These are phyloP conservation scores for Bruguiera parviflora DNA, from an alignment of 345 rosid genomes.

Conservation along the genomic window DNA sequence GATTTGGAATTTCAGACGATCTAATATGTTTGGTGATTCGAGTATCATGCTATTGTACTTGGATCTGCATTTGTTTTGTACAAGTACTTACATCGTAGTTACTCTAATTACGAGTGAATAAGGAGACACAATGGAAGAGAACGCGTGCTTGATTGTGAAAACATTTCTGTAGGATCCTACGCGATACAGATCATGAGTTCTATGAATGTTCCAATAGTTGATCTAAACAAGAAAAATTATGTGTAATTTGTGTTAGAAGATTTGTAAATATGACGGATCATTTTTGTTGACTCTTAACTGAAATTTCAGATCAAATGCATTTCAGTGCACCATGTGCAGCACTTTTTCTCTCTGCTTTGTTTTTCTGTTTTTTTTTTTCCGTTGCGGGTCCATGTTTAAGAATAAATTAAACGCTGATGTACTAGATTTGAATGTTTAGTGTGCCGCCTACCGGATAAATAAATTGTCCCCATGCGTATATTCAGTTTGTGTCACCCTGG, in stretches of 20 bases:
- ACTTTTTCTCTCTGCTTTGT: background rate
- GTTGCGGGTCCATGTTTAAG: conserved; percentile 6
- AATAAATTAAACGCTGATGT: background rate
- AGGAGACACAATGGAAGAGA: too few species aligned
- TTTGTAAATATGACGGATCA: background rate
- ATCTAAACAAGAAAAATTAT: background rate
- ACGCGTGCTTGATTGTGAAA: background rate
- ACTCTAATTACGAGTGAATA: too few species aligned
- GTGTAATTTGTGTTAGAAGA: background rate
- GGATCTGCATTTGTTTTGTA: conserved; percentile 2
- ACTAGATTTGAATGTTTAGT: background rate
- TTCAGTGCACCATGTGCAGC: background rate
- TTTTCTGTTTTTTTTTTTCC: background rate
- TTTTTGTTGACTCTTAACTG: background rate
- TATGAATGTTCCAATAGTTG: background rate
- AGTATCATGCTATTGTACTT: background rate
- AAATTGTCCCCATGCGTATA: background rate
- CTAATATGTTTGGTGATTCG: conserved; percentile 8
- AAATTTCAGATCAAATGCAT: background rate
- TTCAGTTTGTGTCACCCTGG: background rate
- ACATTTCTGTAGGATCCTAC: background rate
- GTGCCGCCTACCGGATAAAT: too few species aligned
- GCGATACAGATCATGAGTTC: background rate
- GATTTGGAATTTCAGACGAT: background rate
- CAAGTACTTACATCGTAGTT: too few species aligned